phyloP scores from a whole-genome alignment of 2,329 filamentous ascomycete genomes.

The Aphanocladium album region DNA sequence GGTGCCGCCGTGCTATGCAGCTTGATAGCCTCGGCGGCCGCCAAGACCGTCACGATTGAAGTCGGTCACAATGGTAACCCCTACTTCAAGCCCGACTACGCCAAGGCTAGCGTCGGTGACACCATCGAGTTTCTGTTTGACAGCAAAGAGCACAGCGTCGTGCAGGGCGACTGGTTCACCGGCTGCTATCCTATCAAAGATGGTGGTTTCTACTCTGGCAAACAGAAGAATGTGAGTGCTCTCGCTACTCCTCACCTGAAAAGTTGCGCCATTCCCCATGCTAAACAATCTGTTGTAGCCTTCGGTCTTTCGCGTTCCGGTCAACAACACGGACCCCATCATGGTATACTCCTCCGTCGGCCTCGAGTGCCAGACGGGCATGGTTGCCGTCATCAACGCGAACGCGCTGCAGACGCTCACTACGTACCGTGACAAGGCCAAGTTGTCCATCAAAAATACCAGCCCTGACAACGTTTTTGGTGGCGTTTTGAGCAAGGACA shows the following conservation, averaged over 20 bases:
- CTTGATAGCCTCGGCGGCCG: too few species aligned
- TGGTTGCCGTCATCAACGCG: background rate
- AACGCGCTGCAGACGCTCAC: background rate
- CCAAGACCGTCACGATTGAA: background rate
- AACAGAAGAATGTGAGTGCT: background rate
- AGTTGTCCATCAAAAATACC: background rate
- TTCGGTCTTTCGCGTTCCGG: background rate
- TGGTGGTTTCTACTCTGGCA: background rate
- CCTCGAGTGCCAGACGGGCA: background rate
- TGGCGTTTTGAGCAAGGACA: background rate
- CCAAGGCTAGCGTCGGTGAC: constrained; percentile 43
- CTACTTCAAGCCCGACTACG: constrained; percentile 14
- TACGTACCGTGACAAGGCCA: background rate
- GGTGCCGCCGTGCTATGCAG: too few species aligned
- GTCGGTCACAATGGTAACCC: background rate
- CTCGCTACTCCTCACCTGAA: too few species aligned
- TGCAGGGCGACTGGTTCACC: background rate
- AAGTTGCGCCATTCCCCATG: background rate
- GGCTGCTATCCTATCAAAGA: background rate
- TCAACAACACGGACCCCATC: background rate
- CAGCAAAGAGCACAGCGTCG: background rate
- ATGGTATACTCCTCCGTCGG: background rate
- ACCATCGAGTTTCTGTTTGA: constrained; percentile 11
- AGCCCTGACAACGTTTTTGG: background rate
- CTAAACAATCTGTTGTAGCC: background rate